Base-by-base conservation (phyloP, 306 rosid species). In the Begonia peltatifolia region DNA sequence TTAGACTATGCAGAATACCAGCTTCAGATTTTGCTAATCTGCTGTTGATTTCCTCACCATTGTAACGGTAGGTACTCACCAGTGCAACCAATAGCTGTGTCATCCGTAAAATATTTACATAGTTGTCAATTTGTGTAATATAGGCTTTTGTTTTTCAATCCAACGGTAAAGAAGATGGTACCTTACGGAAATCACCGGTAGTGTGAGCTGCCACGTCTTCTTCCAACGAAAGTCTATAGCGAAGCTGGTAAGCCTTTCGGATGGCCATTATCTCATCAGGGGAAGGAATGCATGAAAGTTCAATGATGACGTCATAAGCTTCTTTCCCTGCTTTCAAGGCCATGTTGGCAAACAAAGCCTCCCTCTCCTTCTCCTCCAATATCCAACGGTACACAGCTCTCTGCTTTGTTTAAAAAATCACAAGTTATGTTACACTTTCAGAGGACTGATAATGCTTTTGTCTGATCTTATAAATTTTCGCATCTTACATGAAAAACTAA, bases 321-420 rank as follows among this genome's bases (percentile, higher is more conserved):
- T 47, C 67, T 11, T 56, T 65, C 2, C 48, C 58, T 53, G 70
- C 77, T 54, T 42, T 75, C 0, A 83, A 50, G 35, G 93, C 95
- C 46, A 80, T 62, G 41, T 87, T 62, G 10, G 80, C 89, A 66
- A 87, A 57, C 18, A 87, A 68, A 9, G 93, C 93, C 23, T 77
- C 76, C 52, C 95, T 72, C 23, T 87, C 93, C n/a, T 60, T 71
- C 10, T 93, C 86, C 53, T 83, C 95, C 62, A 77, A 50, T 16
- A 71, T 71, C 95, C 93, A 87, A 14, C 89, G 77, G 55, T 80
- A 87, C 71, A 87, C 68, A 3, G 93, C 95, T 80, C 52, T 87
- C 95, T 86, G 6, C 65, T 50, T 18, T 30, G 38, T 30, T 30
- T 30, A 1, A 30, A 20, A 20, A 30, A 30, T 30, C 6, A 5